Conservation (phyloP, 73 alveolate genomes). For the Tetrahymena thermophila region DNA sequence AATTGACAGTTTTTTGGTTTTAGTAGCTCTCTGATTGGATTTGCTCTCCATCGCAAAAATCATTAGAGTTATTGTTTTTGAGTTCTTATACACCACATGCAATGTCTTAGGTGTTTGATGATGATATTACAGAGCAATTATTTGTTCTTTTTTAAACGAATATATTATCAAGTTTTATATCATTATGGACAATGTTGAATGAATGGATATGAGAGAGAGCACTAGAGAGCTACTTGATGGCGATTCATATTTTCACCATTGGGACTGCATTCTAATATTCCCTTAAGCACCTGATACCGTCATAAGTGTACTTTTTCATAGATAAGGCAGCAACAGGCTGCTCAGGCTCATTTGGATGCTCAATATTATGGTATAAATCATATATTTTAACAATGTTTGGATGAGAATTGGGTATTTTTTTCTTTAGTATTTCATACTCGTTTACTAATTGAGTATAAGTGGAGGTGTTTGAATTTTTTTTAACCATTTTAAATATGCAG, state of each 20-base stretch:
- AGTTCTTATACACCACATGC: neutral
- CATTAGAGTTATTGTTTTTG: neutral
- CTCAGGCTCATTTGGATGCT: neutral
- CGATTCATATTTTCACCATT: neutral
- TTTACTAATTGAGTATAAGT: neutral
- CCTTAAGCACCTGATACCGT: neutral
- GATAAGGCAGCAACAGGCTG: neutral
- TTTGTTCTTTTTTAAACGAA: neutral
- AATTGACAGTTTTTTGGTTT: neutral
- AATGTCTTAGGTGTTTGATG: neutral
- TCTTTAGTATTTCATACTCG: neutral
- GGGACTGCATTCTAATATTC: neutral
- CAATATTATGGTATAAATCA: neutral
- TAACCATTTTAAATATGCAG: neutral
- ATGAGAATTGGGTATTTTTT: neutral
- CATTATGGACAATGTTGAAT: neutral
- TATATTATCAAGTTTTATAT: neutral
- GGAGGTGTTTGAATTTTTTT: neutral
- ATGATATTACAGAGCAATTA: neutral
- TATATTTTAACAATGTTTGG: neutral
- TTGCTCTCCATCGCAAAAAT: neutral
- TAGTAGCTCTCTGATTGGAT: neutral
- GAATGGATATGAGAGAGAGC: conserved; percentile 3
- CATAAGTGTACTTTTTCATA: neutral
- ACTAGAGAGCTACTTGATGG: neutral